Base-by-base conservation (phyloP, 2,329 filamentous ascomycete genomes). In the Aureobasidium musti region DNA sequence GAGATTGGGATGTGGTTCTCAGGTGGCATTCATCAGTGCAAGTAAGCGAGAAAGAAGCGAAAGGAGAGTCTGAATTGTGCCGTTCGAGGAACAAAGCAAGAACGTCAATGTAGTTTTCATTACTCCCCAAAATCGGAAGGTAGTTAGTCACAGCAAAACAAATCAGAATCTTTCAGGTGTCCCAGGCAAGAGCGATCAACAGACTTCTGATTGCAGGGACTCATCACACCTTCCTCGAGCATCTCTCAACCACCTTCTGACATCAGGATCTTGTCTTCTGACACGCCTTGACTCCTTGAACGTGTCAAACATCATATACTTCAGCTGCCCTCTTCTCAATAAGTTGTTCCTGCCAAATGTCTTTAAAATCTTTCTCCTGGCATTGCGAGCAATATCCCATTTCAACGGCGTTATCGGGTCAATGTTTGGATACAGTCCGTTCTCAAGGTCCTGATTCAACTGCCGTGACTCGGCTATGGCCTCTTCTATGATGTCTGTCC, bases 261-360 rank as follows among this genome's bases (percentile, higher is more conserved):
- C n/a, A 19, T 60, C 56, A 21, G 28, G 28, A 17, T 60, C 56
- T 11, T 23, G 19, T 17, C 35, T 33, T 10, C 39, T 28, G 19
- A 23, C 2, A 8, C 8, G 7, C 28, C 39, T 60, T 1, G 39
- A n/a, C 28, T 33, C 41, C 10, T 60, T 47, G 57, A 60, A 60
- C 11, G 39, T 41, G 35, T 60, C 57, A 49, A 47, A 60, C 54
- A 59, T 60, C n/a, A 39, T 14, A 7, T 35, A 60, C 41, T 60
- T 60, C 41, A 60, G n/a, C 11, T 37, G 41, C 6, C 57, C 57
- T 37, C 57, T 33, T 5, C 23, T n/a, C n/a, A 33, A 35, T 21
- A 21, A 3, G 13, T 47, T 39, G 11, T 35, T 7, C 19, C 19
- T n/a, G 11, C 33, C 30, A 37, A 37, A 60, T 5, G 57, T 60